A percentile compares a stretch with the other conserved stretches of the same genome.
Evolutionary conservation across 2,329 filamentous ascomycete species (phyloP).

Genomic region (Nemania sp.): DNA sequence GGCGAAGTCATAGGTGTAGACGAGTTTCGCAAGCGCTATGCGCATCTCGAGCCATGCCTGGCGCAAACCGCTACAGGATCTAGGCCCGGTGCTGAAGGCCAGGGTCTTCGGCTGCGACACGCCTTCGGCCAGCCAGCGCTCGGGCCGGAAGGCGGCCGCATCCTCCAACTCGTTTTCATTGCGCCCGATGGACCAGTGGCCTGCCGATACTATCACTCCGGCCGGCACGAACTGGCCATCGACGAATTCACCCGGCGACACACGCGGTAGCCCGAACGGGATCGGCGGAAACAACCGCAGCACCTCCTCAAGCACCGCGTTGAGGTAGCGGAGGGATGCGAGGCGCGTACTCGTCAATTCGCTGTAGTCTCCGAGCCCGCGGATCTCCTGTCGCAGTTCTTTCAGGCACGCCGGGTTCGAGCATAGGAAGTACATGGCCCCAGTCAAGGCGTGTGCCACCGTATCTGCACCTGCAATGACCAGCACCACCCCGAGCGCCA

Average conservation of each 20-base stretch:
- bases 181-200: slow-evolving; percentile 32
- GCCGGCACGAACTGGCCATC: slow-evolving; percentile 33
- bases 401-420: slow-evolving; percentile 39
- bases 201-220: slow-evolving; percentile 29
- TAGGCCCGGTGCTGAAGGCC: slow-evolving; percentile 33
- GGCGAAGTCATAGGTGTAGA: slow-evolving; percentile 31
- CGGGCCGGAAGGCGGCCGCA: slow-evolving; percentile 32
- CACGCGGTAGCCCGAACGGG: slow-evolving; percentile 33
- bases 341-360: slow-evolving; percentile 28
- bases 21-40: slow-evolving; percentile 33
- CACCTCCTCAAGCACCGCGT: slow-evolving; percentile 35
- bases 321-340: slow-evolving; percentile 28
- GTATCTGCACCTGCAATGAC: slow-evolving; percentile 49
- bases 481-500: slow-evolving; percentile 30
- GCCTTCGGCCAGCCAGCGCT: slow-evolving; percentile 32
- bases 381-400: slow-evolving; percentile 43
- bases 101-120: slow-evolving; percentile 19
- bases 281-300: slow-evolving; percentile 32
- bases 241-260: slow-evolving; percentile 33
- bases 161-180: slow-evolving; percentile 30
- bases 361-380: slow-evolving; percentile 36
- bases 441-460: slow-evolving; percentile 43
- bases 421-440: slow-evolving; percentile 44
- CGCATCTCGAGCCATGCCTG: slow-evolving; percentile 37
- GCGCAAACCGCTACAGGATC: slow-evolving; percentile 33